Evolutionary conservation across 2,329 filamentous ascomycete species (phyloP), one percentile per base, ranked within the genome.

Genomic region (Neofusicoccum kwambonambiense): DNA sequence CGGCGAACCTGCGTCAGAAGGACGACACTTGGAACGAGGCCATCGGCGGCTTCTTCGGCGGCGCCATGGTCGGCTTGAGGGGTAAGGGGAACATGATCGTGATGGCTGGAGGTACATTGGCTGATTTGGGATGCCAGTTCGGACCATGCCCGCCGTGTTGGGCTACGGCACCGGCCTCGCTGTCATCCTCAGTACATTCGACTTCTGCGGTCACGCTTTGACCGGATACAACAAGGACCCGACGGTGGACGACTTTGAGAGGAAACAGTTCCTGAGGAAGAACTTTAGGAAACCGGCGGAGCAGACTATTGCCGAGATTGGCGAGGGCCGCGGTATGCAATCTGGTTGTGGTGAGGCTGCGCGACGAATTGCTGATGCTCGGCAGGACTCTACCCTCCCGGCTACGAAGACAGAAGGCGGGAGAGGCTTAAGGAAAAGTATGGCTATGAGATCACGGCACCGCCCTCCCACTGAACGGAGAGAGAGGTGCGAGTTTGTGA

Each of bases 361-460:
- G 34, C 27, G 41, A 42, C 9, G 47, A 9, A 31, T 35, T 37
- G 51, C 60, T 67, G 42, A 68, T 69, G 31, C 9, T 49, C 35
- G 62, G 7, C 70, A 97, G 93, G 90, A 64, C 92, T 97, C 72
- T 85, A 89, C 70, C 90, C 86, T 45, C 89, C 90, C 15, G 92
- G 92, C 60, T 97, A 95, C 75, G 90, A 91, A 71, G 91, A 96
- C 83, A 85, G 93, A 78, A 88, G 93, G 77, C 87, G 87, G 70
- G 84, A 93, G 81, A 86, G 91, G 71, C 85, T 97, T 77, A 89
- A 91, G 85, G 89, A 92, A 79, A 91, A 89, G 78, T 97, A 97
- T 74, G 92, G 93, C 66, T 87, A 96, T 73, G 92, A 96, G 69
- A 88, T 97, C 41, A 72, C 62, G 69, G 72, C 67, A 17, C 66